Percentiles rank a stretch among this genome's conserved stretches.
These are phyloP conservation scores for Heterobasidion occidentale DNA, from an alignment of 1,284 basidiomycete species.

Conservation along the genomic window DNA sequence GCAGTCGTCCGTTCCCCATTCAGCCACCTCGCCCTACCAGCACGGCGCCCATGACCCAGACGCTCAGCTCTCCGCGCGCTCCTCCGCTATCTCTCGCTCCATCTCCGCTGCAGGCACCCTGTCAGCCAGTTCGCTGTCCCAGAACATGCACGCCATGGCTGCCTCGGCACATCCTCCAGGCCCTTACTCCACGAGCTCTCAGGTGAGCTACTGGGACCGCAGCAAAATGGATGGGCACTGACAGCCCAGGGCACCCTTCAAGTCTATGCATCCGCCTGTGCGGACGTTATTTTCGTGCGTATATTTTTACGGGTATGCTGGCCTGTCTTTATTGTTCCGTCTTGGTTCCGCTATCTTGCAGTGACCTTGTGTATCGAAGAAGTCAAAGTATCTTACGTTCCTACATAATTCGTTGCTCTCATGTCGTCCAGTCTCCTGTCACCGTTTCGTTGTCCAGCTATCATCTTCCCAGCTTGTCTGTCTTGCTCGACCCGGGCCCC, in stretches of 20 bases:
- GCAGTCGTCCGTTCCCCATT: constrained; percentile 4
- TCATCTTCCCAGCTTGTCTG: no score
- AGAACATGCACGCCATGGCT: neutral
- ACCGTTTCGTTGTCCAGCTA: no score
- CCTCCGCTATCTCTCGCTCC: constrained; percentile 5
- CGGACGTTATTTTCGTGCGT: no score
- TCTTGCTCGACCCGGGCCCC: no score
- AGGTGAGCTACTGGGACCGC: constrained; percentile 6
- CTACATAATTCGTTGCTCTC: no score
- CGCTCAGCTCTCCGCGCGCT: constrained; percentile 5
- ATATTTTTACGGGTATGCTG: no score
- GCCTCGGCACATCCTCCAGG: neutral
- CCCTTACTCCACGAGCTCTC: neutral
- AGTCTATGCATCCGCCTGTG: no score
- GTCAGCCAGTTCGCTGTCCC: neutral
- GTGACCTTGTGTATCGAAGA: no score
- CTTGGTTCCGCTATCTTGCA: no score
- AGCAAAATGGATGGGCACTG: constrained; percentile 8
- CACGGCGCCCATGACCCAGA: constrained; percentile 5
- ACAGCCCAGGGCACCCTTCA: neutral
- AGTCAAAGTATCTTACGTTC: no score
- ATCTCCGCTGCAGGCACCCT: constrained; percentile 2
- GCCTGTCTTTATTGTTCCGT: no score
- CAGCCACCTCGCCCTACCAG: constrained; percentile 1
- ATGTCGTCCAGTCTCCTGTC: no score